Conservation (phyloP, 257 asterid species). For the Striga asiatica region DNA sequence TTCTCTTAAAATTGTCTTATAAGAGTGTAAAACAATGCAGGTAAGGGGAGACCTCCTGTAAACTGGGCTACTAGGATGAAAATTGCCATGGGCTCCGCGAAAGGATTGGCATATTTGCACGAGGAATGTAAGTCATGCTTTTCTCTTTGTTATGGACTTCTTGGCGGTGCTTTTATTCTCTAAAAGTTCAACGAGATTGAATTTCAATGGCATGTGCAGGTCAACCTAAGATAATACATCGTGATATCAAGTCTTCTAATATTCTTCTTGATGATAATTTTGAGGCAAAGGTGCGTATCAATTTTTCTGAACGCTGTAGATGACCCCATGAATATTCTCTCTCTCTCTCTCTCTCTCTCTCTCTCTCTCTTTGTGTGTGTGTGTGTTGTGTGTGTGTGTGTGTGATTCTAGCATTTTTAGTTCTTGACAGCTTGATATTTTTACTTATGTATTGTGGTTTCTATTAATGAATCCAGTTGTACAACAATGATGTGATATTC, state of each 20-base stretch:
- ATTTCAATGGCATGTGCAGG: too few species aligned
- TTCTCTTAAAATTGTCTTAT: background rate
- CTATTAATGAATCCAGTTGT: too few species aligned
- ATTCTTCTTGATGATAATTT: background rate
- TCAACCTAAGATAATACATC: constrained; percentile 8
- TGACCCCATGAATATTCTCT: too few species aligned
- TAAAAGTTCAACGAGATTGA: too few species aligned
- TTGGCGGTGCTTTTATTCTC: background rate
- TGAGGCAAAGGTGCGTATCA: background rate
- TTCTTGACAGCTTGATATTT: too few species aligned
- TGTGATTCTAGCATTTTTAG: too few species aligned
- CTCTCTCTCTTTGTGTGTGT: background rate
- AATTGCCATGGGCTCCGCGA: constrained; percentile 64
- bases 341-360: background rate
- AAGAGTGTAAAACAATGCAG: too few species aligned
- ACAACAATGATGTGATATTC: too few species aligned
- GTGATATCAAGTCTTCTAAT: background rate
- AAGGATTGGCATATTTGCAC: constrained; percentile 66
- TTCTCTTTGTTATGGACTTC: background rate
- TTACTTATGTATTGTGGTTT: too few species aligned
- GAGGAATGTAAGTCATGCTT: constrained; percentile 45
- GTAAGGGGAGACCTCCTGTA: constrained; percentile 28
- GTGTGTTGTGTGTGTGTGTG: background rate
- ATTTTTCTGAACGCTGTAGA: too few species aligned
- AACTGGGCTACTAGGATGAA: constrained; percentile 55